Base-by-base conservation (phyloP, 345 rosid species). In the Salix caprea region DNA sequence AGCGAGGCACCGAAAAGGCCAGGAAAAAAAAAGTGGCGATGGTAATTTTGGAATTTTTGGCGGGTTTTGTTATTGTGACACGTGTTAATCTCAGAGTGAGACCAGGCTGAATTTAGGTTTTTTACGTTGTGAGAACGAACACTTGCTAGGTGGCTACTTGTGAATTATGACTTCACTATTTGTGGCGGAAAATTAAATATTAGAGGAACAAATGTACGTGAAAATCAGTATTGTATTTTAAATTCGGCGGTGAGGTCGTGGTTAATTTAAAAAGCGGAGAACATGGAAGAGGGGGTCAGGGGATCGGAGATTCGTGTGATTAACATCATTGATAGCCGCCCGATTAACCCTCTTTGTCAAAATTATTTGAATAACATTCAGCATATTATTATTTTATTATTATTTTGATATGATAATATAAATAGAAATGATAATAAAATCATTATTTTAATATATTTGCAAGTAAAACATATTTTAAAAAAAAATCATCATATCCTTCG, bases 51-150 rank as follows among this genome's bases (percentile, higher is more conserved):
- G 73, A 69, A 44, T 40, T 67, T 50, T 36, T 60, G 65, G 52
- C 54, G 23, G 72, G 44, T 68, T 68, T 71, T 67, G 78, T 54
- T 76, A 79, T 56, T 61, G 28, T 72, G 84, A 74, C 89, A 85
- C 87, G 89, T 88, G 88, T 82, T 76, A 16, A 1, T 1, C 64
- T 2, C 23, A 16, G 70, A 81, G 83, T 40, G 8, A 24, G n/a
- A 32, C 67, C 67, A 2, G 79, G 85, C 82, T 16, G 39, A 61
- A 71, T 61, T 34, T 34, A 34, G 36, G 4, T 34, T 34, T 34
- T 34, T 48, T 42, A 62, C 71, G 74, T 12, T 14, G 66, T 9
- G 16, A 44, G 50, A 2, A 6, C 8, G n/a, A 18, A 18, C n/a
- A 50, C n/a, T 21, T 50, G 58, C 66, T 62, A 50, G 28, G 66